Evolutionary conservation across 345 rosid genomes (phyloP).

Genomic region (Aurinia saxatilis): DNA sequence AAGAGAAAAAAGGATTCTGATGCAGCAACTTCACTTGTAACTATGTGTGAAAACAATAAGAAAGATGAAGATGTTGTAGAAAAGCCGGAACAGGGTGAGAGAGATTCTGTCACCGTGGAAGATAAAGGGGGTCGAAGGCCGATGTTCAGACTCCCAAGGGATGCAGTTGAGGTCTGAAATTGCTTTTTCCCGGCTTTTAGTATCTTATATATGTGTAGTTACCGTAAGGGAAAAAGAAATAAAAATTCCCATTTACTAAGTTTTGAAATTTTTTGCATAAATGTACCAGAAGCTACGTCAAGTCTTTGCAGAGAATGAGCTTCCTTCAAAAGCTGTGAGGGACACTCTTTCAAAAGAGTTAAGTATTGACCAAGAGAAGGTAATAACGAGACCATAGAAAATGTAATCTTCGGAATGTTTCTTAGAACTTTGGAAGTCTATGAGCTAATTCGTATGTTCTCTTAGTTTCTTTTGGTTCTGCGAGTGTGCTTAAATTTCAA

Average conservation of each 20-base stretch:
- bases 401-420: neutral
- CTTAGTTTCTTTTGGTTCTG: neutral
- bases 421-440: neutral
- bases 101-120: slow-evolving; percentile 36
- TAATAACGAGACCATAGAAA: slow-evolving; percentile 9
- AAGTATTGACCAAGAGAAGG: slow-evolving; percentile 84
- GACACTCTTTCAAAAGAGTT: slow-evolving; percentile 76
- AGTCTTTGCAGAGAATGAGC: slow-evolving; percentile 88
- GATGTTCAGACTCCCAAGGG: slow-evolving; percentile 58
- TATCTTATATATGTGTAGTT: slow-evolving; percentile 10
- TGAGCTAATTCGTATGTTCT: neutral
- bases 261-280: slow-evolving; percentile 11
- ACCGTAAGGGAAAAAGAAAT: neutral
- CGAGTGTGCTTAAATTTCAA: slow-evolving; percentile 12
- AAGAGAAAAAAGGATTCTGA: slow-evolving; percentile 74
- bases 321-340: slow-evolving; percentile 71
- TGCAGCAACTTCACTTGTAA: slow-evolving; percentile 62
- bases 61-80: slow-evolving; percentile 29
- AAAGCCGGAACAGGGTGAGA: slow-evolving; percentile 28
- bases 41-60: slow-evolving; percentile 52
- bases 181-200: neutral
- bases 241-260: neutral
- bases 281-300: slow-evolving; percentile 76
- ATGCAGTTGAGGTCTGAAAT: slow-evolving; percentile 69
- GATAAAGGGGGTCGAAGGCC: slow-evolving; percentile 44